A percentile compares a stretch with the other conserved stretches of the same genome.
phyloP scores from a whole-genome alignment of 768 basidiomycete genomes.

The Pleurotus tuber-regium region DNA sequence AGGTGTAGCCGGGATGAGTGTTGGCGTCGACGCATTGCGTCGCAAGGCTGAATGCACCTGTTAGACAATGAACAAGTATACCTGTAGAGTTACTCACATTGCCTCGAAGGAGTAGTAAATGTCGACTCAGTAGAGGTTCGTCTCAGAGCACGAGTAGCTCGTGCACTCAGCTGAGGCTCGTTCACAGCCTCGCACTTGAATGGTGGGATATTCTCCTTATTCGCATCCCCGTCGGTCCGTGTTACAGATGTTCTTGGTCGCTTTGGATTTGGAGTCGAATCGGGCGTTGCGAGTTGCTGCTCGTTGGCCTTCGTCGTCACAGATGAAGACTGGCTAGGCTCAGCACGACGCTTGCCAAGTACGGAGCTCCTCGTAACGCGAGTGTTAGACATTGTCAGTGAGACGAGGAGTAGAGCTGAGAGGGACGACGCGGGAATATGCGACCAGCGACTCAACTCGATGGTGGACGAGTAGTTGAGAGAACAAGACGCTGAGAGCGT shows the following conservation, averaged over 20 bases:
- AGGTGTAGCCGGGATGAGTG: slow-evolving; percentile 40
- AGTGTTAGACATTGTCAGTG: slow-evolving; percentile 14
- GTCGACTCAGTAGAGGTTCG: slow-evolving; percentile 34
- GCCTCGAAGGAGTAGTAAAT: slow-evolving; percentile 38
- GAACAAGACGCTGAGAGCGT: not conserved
- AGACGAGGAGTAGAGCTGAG: slow-evolving; percentile 6
- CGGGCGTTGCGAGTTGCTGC: slow-evolving; percentile 53
- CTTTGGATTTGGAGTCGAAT: slow-evolving; percentile 63
- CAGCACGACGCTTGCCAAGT: slow-evolving; percentile 29
- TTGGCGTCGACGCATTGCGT: slow-evolving; percentile 48
- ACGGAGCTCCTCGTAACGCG: slow-evolving; percentile 25
- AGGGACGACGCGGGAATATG: slow-evolving; percentile 6
- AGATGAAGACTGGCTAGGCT: slow-evolving; percentile 20
- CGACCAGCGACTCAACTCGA: not conserved
- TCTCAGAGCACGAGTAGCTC: slow-evolving; percentile 38
- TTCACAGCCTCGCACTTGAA: slow-evolving; percentile 37
- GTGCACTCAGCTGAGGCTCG: slow-evolving; percentile 27
- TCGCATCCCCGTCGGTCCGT: slow-evolving; percentile 51
- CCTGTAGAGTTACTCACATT: slow-evolving; percentile 34
- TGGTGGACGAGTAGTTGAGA: slow-evolving; percentile 11
- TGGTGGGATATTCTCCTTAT: slow-evolving; percentile 82
- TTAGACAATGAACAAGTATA: slow-evolving; percentile 13
- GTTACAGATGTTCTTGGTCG: slow-evolving; percentile 50
- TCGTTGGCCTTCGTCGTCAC: slow-evolving; percentile 27
- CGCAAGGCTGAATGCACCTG: slow-evolving; percentile 28